phyloP scores from a whole-genome alignment of 2,329 filamentous ascomycete species.

The Diaporthe destruens region DNA sequence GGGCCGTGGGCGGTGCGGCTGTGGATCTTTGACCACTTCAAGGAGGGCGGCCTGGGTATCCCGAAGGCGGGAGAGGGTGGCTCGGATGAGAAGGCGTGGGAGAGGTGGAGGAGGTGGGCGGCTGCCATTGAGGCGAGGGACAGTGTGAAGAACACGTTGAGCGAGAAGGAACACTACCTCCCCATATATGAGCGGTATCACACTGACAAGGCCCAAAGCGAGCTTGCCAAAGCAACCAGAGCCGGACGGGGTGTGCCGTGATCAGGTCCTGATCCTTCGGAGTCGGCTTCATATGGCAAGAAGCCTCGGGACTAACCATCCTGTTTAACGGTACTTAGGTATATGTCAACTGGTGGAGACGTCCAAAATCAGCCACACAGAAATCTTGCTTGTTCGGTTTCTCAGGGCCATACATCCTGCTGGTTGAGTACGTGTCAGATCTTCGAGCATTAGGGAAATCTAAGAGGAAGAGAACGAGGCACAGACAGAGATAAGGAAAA shows the following conservation, averaged over 20 bases:
- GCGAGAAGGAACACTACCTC: conserved; percentile 73
- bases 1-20: conserved; percentile 78
- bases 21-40: conserved; percentile 81
- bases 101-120: conserved; percentile 73
- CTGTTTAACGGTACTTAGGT: no score
- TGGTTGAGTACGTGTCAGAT: no score
- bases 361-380: no score
- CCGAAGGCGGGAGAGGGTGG: conserved; percentile 50
- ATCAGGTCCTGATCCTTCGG: neutral
- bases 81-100: conserved; percentile 71
- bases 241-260: conserved; percentile 72
- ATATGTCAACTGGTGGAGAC: no score
- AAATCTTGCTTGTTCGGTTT: no score
- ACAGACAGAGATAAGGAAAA: no score
- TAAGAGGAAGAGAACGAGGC: no score
- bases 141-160: conserved; percentile 75
- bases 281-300: no score
- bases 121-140: conserved; percentile 67
- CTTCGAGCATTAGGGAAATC: no score
- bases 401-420: no score
- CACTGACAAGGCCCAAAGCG: conserved; percentile 70
- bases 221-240: conserved; percentile 71
- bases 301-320: no score
- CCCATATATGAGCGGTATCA: conserved; percentile 75
- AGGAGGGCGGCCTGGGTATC: conserved; percentile 63